Base-by-base conservation (phyloP, 371 early-diverging fungal genomes). In the Mucor ambiguus region DNA sequence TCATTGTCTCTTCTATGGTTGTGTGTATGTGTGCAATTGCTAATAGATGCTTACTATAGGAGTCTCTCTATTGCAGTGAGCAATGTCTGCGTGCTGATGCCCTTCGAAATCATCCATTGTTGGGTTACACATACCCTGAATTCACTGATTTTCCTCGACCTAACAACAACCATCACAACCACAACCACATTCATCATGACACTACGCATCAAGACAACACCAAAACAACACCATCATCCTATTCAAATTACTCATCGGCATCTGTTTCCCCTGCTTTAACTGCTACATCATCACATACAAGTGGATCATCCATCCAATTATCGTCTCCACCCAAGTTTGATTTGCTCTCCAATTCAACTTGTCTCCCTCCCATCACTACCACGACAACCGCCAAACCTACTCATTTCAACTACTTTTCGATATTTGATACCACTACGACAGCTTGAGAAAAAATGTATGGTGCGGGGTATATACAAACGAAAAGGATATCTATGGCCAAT, bases 1-100 rank as follows among this genome's bases (percentile, higher is more conserved):
- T 41, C 7, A 30, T 7, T 30, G 30, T 30, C 30, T 7, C 30
- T 4, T n/a, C n/a, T n/a, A n/a, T n/a, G n/a, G n/a, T n/a, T n/a
- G n/a, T n/a, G n/a, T n/a, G n/a, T n/a, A 32, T 38, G 14, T 60
- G 6, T 5, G 43, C 18, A 7, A 14, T 18, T 35, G 22, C 59
- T 52, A 32, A 63, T 43, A 12, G 30, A 29, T n/a, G 12, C 16
- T 10, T 26, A 26, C 28, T 22, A 38, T 61, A 77, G 78, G 70
- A 77, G 65, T 74, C 78, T n/a, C 73, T 77, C 48, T 77, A 77
- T 61, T 77, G 78, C 62, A 74, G 75, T 52, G 78, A 77, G 35
- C 67, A 72, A 63, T 77, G 78, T 35, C 22, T 77, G 16, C 67
- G 75, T 28, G 62, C 65, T 24, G 78, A 77, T 66, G 75, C 78